These are phyloP conservation scores for Mortierella sp. DNA, from an alignment of 371 early-diverging fungal genomes.

Conservation along the genomic window DNA sequence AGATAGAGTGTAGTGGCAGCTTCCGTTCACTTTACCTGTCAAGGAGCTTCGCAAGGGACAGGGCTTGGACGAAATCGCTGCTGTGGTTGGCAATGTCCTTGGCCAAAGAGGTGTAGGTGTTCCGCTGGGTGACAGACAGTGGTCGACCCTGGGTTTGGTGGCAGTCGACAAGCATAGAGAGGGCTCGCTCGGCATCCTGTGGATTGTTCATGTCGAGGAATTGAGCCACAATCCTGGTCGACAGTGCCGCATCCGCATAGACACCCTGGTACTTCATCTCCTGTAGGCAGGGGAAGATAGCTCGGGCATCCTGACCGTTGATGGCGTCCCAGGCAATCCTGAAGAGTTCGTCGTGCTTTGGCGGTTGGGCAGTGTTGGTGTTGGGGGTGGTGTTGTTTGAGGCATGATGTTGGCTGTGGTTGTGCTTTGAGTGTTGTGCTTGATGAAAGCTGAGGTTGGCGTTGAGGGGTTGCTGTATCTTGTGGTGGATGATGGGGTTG, in stretches of 20 bases:
- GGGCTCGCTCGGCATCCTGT: constrained; percentile 46
- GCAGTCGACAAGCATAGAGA: constrained; percentile 50
- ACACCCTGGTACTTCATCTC: constrained; percentile 44
- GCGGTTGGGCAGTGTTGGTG: constrained; percentile 4
- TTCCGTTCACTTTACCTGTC: constrained; percentile 26
- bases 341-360: constrained; percentile 32
- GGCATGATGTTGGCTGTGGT: constrained; percentile 1
- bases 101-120: constrained; percentile 38
- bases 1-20: no score
- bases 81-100: constrained; percentile 52
- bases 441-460: constrained; percentile 25
- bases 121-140: constrained; percentile 33
- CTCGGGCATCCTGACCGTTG: constrained; percentile 42
- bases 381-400: constrained; percentile 3
- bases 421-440: constrained; percentile 9
- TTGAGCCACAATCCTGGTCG: constrained; percentile 41
- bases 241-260: constrained; percentile 43
- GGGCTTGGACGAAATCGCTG: constrained; percentile 50
- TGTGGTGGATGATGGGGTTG: constrained; percentile 22
- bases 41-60: constrained; percentile 50
- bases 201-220: constrained; percentile 46
- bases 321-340: constrained; percentile 43
- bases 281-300: constrained; percentile 43
- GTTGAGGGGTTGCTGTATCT: constrained; percentile 19
- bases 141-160: constrained; percentile 31